Conservation (phyloP, 768 basidiomycete species). For the Suillus lakei region DNA sequence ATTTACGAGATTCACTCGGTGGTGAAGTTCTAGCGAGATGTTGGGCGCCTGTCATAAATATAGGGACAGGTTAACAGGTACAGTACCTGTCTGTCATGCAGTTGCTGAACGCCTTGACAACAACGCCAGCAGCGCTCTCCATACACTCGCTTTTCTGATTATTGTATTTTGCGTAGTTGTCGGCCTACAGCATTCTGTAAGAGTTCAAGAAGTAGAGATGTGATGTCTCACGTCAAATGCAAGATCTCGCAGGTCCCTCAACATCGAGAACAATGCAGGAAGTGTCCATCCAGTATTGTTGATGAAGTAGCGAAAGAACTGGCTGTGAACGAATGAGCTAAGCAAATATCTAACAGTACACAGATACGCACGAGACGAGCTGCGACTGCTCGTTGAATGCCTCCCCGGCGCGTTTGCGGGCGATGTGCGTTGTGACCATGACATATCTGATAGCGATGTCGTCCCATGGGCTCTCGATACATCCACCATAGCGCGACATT, state of each 20-base stretch:
- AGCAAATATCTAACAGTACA: neutral
- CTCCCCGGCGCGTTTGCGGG: slow-evolving; percentile 66
- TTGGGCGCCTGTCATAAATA: slow-evolving; percentile 5
- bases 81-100: slow-evolving; percentile 84
- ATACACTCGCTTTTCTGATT: slow-evolving; percentile 66
- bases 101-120: slow-evolving; percentile 87
- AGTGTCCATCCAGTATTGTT: slow-evolving; percentile 87
- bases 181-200: slow-evolving; percentile 49
- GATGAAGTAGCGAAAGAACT: slow-evolving; percentile 81
- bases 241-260: slow-evolving; percentile 82
- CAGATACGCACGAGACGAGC: slow-evolving; percentile 70
- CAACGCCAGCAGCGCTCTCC: slow-evolving; percentile 86
- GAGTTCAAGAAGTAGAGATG: neutral
- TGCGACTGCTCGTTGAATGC: slow-evolving; percentile 83
- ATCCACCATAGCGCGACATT: slow-evolving; percentile 50
- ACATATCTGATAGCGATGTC: slow-evolving; percentile 87
- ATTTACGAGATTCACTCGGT: slow-evolving; percentile 75
- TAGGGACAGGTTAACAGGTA: neutral
- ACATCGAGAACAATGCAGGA: slow-evolving; percentile 78
- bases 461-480: slow-evolving; percentile 79
- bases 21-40: slow-evolving; percentile 58
- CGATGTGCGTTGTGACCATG: slow-evolving; percentile 71
- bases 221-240: slow-evolving; percentile 73
- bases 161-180: slow-evolving; percentile 61
- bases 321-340: slow-evolving; percentile 40